phyloP scores from a whole-genome alignment of 176 grass and related monocot genomes.

The Paspalum vaginatum region DNA sequence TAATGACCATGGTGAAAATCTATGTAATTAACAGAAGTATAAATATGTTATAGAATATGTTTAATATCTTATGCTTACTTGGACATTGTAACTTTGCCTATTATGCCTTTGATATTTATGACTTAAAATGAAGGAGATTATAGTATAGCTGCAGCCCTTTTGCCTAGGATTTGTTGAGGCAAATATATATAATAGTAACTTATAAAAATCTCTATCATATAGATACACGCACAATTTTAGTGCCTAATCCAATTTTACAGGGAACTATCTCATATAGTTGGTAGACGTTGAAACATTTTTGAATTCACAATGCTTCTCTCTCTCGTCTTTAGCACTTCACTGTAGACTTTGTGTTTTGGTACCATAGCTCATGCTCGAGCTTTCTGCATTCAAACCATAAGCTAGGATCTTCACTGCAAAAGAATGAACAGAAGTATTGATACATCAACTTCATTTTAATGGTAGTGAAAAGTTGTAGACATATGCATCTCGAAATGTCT shows the following conservation, averaged over 20 bases:
- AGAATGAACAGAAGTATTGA: neutral
- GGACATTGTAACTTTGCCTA: neutral
- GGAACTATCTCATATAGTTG: neutral
- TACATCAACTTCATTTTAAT: neutral
- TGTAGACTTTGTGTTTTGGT: neutral
- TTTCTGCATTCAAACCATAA: constrained; percentile 6
- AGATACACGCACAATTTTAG: neutral
- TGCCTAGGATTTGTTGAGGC: neutral
- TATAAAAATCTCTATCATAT: neutral
- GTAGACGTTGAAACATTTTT: neutral
- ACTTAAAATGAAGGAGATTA: neutral
- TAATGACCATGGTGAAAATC: too few species aligned
- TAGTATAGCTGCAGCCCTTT: neutral
- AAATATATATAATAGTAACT: neutral
- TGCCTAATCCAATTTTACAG: neutral
- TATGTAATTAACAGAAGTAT: too few species aligned
- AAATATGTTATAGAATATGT: too few species aligned
- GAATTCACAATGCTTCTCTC: constrained; percentile 11
- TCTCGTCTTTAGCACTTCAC: constrained; percentile 17
- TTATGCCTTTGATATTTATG: neutral
- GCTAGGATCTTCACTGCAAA: constrained; percentile 16
- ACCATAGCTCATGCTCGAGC: neutral
- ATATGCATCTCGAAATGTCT: neutral
- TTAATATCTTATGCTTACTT: neutral
- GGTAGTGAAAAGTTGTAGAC: neutral